Evolutionary conservation across 495 filamentous ascomycete species (phyloP), one percentile per base, ranked within the genome.

Genomic region (Bathelium albidoporum): DNA sequence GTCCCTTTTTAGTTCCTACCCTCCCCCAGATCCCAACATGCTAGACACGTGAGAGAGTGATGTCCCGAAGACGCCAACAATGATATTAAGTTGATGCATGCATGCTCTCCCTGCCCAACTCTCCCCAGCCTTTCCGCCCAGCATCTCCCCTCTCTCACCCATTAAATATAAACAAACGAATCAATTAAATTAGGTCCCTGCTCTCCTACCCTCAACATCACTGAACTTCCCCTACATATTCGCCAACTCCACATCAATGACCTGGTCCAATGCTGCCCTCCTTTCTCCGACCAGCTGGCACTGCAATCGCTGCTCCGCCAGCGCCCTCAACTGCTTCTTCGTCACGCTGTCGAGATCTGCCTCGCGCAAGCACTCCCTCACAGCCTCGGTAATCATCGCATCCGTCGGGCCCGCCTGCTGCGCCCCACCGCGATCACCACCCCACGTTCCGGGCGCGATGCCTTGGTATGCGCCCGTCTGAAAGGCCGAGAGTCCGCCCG

Each of bases 291-390:
- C 77, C 63, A 97, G 77, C 66, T 95, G 88, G 12, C 89, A 92
- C 77, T 96, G 91, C 59, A 98, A 76, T 69, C 91, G 81, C 75
- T 95, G 90, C 78, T 98, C 94, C 29, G 95, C 91, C 58, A 97
- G 80, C 14, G 88, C 91, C 77, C 77, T 77, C 80, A 86, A 80
- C 80, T 97, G 94, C 77, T 97, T 98, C 85, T 98, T 98, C 20
- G 94, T 98, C 34, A 98, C 90, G 18, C 81, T 92, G 73, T 98
- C 94, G 24, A 98, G 76, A 76, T 98, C 91, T 1, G 96, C 91
- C 70, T 96, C 93, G n/a, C 82, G 76, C 64, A 98, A 77, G 70
- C 90, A 91, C 59, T 78, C 74, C 67, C 89, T 88, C 64, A 97
- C 90, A 12, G 88, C 87, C 60, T 95, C 89, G 45, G 88, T 78